Base-by-base conservation (phyloP, 306 rosid species). In the Trichosanthes truncata region DNA sequence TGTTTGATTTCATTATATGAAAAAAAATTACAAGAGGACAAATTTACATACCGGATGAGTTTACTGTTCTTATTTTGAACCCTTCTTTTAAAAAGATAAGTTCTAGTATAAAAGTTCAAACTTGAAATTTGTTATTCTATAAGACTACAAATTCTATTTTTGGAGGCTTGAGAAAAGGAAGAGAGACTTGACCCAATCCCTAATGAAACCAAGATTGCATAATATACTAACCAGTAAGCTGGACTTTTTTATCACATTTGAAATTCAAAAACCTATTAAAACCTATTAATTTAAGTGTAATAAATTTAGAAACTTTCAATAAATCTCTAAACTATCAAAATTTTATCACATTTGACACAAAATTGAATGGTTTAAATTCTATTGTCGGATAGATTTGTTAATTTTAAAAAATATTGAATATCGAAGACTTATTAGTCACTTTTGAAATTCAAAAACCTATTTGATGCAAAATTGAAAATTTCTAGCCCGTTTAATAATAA, bases 151-250 rank as follows among this genome's bases (percentile, higher is more conserved):
- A 29, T 15, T 26, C 38, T 60, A 60, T 0, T 25, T 25, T 26
- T 60, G 67, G 12, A 26, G 68, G 52, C 5, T 13, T 1, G 67
- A 25, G 33, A 33, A 61, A 26, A n/a, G 66, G 20, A 49, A 49
- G 9, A 78, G 21, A 63, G 85, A 75, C 41, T 83, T 83, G 43
- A 75, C 74, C 84, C 88, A 49, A 17, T 76, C 40, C 38, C 14
- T 57, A 67, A 87, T 60, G 65, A 77, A 84, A 46, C 81, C 6
- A 76, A 85, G 29, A 55, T 62, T 76, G 77, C 81, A 80, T n/a
- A 80, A 65, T 77, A 83, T 79, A 80, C 35, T 84, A 63, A 61
- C 76, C 79, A 59, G 48, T 68, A 84, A 31, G 81, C 52, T 81
- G 51, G 77, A 87, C 74, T 75, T 75, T 25, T 49, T 63, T 31